Evolutionary conservation across 2,329 filamentous ascomycete genomes (phyloP).

Genomic region (Cercospora beticola): DNA sequence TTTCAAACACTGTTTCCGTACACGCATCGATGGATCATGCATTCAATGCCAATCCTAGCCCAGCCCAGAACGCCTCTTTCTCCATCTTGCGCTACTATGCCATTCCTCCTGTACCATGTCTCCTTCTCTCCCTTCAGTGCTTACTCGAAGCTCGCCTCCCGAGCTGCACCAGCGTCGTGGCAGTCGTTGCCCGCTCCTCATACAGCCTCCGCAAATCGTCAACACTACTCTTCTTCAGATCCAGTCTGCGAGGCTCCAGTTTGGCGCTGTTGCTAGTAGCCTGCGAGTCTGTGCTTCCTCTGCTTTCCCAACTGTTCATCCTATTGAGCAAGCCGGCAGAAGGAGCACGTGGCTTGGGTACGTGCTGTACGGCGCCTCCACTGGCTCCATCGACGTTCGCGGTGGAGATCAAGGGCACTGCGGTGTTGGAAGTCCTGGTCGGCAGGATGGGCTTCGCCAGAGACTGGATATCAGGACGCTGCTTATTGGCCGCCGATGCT

Average conservation of each 20-base stretch:
- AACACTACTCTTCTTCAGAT: slow-evolving; percentile 47
- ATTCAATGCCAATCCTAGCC: no score
- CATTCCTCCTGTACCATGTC: background rate
- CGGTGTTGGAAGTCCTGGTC: slow-evolving; percentile 17
- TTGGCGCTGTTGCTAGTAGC: slow-evolving; percentile 2
- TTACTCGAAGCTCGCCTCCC: slow-evolving; percentile 20
- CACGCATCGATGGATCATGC: no score
- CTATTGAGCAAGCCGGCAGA: slow-evolving; percentile 47
- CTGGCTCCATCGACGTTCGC: slow-evolving; percentile 9
- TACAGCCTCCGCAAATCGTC: slow-evolving; percentile 51
- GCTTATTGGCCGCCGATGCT: slow-evolving; percentile 31
- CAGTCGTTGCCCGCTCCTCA: slow-evolving; percentile 49
- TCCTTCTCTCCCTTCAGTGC: slow-evolving; percentile 2
- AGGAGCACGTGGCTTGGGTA: slow-evolving; percentile 36
- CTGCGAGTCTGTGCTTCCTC: slow-evolving; percentile 6
- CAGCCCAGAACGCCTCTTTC: background rate
- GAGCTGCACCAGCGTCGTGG: slow-evolving; percentile 22
- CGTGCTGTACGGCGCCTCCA: slow-evolving; percentile 1
- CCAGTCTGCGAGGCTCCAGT: slow-evolving; percentile 39
- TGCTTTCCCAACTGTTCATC: slow-evolving; percentile 47
- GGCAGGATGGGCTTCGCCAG: slow-evolving; percentile 30
- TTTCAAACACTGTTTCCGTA: no score
- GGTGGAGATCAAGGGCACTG: slow-evolving; percentile 18
- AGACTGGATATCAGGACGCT: slow-evolving; percentile 22
- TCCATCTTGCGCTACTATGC: no score